Evolutionary conservation across 1,284 basidiomycete genomes (phyloP).

Genomic region (Schizophyllum commune): DNA sequence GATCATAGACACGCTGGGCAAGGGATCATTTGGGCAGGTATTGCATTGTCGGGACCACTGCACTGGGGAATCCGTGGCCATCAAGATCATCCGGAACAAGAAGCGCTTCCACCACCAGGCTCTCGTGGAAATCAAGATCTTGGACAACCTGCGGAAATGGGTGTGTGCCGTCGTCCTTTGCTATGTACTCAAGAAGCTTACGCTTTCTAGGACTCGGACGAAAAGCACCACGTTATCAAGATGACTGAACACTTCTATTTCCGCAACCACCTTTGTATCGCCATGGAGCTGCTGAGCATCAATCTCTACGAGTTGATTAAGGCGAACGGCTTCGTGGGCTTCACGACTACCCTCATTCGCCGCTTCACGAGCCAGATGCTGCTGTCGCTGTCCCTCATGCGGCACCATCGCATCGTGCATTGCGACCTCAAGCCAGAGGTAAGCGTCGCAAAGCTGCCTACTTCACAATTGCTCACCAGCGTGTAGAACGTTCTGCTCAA

Average conservation of each 20-base stretch:
- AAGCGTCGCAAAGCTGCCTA: conserved; percentile 14
- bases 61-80: conserved; percentile 93
- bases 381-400: conserved; percentile 85
- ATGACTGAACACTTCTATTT: conserved; percentile 99
- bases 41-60: conserved; percentile 94
- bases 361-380: conserved; percentile 97
- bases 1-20: conserved; percentile 86
- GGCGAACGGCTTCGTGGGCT: conserved; percentile 96
- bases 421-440: conserved; percentile 99
- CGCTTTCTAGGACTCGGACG: conserved; percentile 75
- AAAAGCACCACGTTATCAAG: conserved; percentile 95
- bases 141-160: conserved; percentile 96
- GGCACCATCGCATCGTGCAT: conserved; percentile 97
- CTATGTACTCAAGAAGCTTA: not conserved
- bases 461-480: conserved; percentile 3
- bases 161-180: conserved; percentile 36
- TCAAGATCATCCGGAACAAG: conserved; percentile 99
- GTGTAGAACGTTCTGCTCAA: conserved; percentile 86
- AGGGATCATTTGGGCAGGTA: conserved; percentile 98
- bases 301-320: conserved; percentile 99
- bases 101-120: conserved; percentile 99
- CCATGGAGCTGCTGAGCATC: conserved; percentile 96
- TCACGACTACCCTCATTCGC: conserved; percentile 90
- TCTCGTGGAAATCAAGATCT: conserved; percentile 96
- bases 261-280: conserved; percentile 96